phyloP scores from a whole-genome alignment of 1,284 basidiomycete genomes.

The Volvariella volvacea region DNA sequence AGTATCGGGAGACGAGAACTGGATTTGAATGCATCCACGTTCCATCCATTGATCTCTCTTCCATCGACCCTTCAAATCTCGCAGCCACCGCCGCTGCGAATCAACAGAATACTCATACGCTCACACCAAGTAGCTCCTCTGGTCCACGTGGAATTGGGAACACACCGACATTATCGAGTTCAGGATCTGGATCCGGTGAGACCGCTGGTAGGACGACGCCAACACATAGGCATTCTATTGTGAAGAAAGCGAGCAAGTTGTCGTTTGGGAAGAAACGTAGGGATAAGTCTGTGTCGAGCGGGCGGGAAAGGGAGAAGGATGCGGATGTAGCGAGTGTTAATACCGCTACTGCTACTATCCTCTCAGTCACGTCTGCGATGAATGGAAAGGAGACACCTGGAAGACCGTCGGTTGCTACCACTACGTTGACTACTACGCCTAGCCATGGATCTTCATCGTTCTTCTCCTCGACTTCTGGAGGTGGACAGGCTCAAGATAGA shows the following conservation, averaged over 20 bases:
- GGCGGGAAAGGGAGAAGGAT: conserved; percentile 30
- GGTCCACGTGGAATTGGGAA: not conserved
- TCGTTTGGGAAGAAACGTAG: conserved; percentile 53
- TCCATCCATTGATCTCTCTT: conserved; percentile 86
- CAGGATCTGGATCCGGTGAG: conserved; percentile 33
- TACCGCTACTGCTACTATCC: too few relatives aligned
- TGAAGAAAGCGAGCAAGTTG: conserved; percentile 70
- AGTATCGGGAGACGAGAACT: conserved; percentile 83
- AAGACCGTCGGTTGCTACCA: conserved; percentile 48
- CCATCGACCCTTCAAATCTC: conserved; percentile 40
- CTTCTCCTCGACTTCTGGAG: conserved; percentile 60
- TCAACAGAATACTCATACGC: conserved; percentile 18
- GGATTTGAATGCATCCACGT: conserved; percentile 96
- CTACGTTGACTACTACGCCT: conserved; percentile 54
- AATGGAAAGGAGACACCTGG: conserved; percentile 25
- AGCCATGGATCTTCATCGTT: conserved; percentile 71
- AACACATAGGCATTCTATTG: conserved; percentile 47
- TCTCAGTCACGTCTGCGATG: not conserved
- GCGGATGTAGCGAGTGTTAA: conserved; percentile 20
- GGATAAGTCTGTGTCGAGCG: conserved; percentile 29
- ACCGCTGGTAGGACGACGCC: conserved; percentile 21
- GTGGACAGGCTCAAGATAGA: conserved; percentile 10
- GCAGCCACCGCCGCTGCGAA: conserved; percentile 17
- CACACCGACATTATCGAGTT: not conserved
- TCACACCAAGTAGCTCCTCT: not conserved